A percentile compares a stretch with the other conserved stretches of the same genome.
phyloP scores from a whole-genome alignment of 352 stramenopile genomes.

The Peronospora tabacina region DNA sequence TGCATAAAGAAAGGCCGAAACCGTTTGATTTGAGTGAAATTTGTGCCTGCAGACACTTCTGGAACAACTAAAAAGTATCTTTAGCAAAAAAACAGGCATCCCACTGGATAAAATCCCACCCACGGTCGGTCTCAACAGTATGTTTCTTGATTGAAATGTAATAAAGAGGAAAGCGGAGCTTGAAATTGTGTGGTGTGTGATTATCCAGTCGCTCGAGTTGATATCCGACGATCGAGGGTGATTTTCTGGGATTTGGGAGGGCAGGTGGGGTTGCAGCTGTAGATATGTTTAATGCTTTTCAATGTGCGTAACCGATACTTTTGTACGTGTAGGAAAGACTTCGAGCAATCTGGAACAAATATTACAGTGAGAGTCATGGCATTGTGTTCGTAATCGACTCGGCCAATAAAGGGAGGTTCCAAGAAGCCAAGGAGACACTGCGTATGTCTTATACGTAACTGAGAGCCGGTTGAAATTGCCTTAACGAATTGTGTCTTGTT shows the following conservation, averaged over 20 bases:
- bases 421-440: constrained; percentile 84
- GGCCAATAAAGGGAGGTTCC: constrained; percentile 76
- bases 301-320: neutral
- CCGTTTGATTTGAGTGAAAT: neutral
- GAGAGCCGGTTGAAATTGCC: neutral
- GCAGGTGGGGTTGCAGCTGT: constrained; percentile 36
- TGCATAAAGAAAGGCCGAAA: neutral
- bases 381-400: constrained; percentile 90
- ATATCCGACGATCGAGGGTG: constrained; percentile 77
- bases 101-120: constrained; percentile 88
- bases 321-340: constrained; percentile 49
- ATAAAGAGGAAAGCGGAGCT: neutral
- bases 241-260: constrained; percentile 91
- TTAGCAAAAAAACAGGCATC: constrained; percentile 83
- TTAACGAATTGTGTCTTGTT: constrained; percentile 6
- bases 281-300: neutral
- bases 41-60: constrained; percentile 59
- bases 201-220: constrained; percentile 59
- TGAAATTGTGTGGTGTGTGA: constrained; percentile 6
- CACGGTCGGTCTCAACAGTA: constrained; percentile 88
- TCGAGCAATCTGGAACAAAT: constrained; percentile 90
- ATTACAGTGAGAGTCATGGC: constrained; percentile 89
- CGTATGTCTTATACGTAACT: constrained; percentile 27
- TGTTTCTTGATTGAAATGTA: constrained; percentile 4
- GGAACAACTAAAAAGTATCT: constrained; percentile 88